Evolutionary conservation across 306 rosid species (phyloP).

Genomic region (Vigna mungo): DNA sequence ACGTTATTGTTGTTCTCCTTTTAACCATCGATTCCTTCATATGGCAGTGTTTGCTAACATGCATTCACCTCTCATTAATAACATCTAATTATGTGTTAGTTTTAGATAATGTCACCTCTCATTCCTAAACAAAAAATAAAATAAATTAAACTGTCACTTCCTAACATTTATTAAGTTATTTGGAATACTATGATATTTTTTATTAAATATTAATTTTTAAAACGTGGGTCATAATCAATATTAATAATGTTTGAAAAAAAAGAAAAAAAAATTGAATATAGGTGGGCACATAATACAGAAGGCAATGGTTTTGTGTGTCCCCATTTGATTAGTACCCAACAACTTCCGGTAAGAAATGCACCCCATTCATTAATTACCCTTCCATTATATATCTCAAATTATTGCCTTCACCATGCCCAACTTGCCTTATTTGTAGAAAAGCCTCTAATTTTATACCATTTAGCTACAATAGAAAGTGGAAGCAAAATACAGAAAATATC

Average conservation of each 20-base stretch:
- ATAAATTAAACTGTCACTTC: no score
- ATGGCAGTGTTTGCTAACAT: not conserved
- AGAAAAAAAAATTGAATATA: not conserved
- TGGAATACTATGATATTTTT: no score
- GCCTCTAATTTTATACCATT: not conserved
- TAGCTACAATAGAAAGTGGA: not conserved
- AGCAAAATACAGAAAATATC: not conserved
- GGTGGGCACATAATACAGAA: not conserved
- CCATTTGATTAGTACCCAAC: slow-evolving; percentile 40
- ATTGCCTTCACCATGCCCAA: slow-evolving; percentile 20
- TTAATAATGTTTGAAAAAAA: not conserved
- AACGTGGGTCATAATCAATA: no score
- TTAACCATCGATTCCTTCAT: not conserved
- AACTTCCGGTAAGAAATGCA: slow-evolving; percentile 30
- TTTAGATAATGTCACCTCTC: not conserved
- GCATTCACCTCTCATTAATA: not conserved
- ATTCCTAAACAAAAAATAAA: not conserved
- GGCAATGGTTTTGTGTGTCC: not conserved
- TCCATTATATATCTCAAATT: slow-evolving; percentile 17
- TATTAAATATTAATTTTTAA: no score
- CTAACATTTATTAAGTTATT: no score
- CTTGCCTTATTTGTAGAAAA: slow-evolving; percentile 1
- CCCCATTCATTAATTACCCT: slow-evolving; percentile 26
- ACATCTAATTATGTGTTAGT: not conserved
- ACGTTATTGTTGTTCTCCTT: not conserved